Evolutionary conservation across 2,329 filamentous ascomycete species (phyloP).

Genomic region (Cladosporium sp.): DNA sequence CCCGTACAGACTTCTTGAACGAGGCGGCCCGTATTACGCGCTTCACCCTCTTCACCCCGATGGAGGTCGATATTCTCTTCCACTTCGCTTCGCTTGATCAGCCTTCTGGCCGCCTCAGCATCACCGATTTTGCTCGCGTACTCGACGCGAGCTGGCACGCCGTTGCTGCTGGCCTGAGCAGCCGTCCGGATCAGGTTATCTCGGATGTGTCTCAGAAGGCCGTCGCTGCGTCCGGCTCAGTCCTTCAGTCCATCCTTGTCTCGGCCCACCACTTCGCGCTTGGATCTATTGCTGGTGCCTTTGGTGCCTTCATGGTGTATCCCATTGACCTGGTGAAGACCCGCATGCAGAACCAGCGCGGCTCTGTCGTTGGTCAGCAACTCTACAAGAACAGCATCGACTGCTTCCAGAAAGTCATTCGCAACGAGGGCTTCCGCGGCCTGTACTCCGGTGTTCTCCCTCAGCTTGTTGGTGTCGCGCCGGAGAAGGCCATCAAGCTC

Average conservation of each 20-base stretch:
- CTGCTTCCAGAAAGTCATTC: slow-evolving; percentile 86
- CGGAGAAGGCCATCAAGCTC: slow-evolving; percentile 98
- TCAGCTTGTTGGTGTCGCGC: slow-evolving; percentile 94
- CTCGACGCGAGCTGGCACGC: slow-evolving; percentile 88
- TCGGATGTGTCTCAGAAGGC: slow-evolving; percentile 45
- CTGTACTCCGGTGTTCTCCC: slow-evolving; percentile 92
- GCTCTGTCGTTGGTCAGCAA: slow-evolving; percentile 71
- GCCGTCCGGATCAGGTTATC: slow-evolving; percentile 46
- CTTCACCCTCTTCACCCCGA: slow-evolving; percentile 93
- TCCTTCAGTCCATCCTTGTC: slow-evolving; percentile 62
- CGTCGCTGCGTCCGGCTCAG: slow-evolving; percentile 48
- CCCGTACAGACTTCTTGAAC: slow-evolving; percentile 86
- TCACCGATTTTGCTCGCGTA: slow-evolving; percentile 87
- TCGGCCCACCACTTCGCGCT: slow-evolving; percentile 86
- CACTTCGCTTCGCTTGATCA: slow-evolving; percentile 94
- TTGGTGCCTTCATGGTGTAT: slow-evolving; percentile 99
- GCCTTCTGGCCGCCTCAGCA: slow-evolving; percentile 73
- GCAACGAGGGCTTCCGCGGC: slow-evolving; percentile 83
- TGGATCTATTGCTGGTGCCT: slow-evolving; percentile 85
- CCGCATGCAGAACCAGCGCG: slow-evolving; percentile 93
- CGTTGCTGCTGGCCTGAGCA: slow-evolving; percentile 36
- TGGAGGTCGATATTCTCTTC: slow-evolving; percentile 98
- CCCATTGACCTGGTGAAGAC: slow-evolving; percentile 99
- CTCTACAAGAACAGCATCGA: slow-evolving; percentile 97
- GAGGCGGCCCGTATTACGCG: slow-evolving; percentile 86